Base-by-base conservation (phyloP, 768 basidiomycete genomes). In the Heimioporus sp. region DNA sequence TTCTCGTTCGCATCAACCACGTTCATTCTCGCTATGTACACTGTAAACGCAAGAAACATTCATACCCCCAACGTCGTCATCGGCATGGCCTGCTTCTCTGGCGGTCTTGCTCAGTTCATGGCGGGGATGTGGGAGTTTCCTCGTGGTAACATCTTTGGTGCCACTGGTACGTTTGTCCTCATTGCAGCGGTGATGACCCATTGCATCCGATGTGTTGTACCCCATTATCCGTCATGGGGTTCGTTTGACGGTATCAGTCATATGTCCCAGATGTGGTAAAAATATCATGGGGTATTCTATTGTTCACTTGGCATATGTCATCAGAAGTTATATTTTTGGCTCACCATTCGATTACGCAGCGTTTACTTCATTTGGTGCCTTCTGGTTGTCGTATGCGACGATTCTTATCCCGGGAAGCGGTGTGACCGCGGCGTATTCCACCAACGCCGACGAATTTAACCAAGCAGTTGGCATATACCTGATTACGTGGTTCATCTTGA, bases 41-140 rank as follows among this genome's bases (percentile, higher is more conserved):
- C 92, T 63, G 72, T 80, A 28, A 67, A 76, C 16, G 76, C 80
- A 1, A 78, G 83, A n/a, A 62, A 70, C 20, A 74, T 91, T 56
- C 55, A 61, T 16, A 60, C 64, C 6, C 83, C 88, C 37, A 91
- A 92, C 52, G 80, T 83, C 28, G 82, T 92, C 43, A 78, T 92
- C 44, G 93, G 91, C 46, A 92, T 95, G 91, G 90, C 91, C 21
- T 64, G 90, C 58, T 88, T 84, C 69, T 81, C 81, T 55, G 93
- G 92, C 56, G 93, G 93, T 53, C 82, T 94, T 31, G 85, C 78
- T 12, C 93, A 95, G 65, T 75, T 95, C 42, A 72, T 94, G 36
- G 92, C 92, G 30, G 93, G 93, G 38, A 91, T 93, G 86, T 92
- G 90, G 90, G 85, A 86, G 68, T 86, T 85, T 71, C 80, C 82